Base-by-base conservation (phyloP, 2,329 filamentous ascomycete genomes). In the Aspergillus piperis region DNA sequence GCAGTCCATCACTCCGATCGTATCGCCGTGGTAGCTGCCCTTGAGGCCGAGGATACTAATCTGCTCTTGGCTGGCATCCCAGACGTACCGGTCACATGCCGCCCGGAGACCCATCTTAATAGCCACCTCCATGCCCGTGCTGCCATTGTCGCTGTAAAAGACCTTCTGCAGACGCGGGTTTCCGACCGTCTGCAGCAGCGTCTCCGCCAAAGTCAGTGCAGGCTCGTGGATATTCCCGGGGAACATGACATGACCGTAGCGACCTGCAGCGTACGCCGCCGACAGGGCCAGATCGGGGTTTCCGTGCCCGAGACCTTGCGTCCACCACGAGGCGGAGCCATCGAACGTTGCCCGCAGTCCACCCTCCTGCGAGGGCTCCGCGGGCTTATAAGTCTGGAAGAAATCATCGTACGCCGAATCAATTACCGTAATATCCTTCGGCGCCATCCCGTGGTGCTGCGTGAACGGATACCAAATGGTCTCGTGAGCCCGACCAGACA, bases 181-280 rank as follows among this genome's bases (percentile, higher is more conserved):
- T 0, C 79, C 73, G 5, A 90, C 75, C 0, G 81, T 81, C 1
- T 79, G 58, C 3, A 95, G 77, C 1, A 96, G 79, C 0, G 78
- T 80, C 70, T 90, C 84, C 0, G 90, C 88, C 0, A 96, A 81
- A 6, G 81, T 79, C 0, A 95, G 76, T 0, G 90, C 91, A 0
- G 92, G 91, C 67, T 91, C 84, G 66, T 96, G 90, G n/a, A 93
- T 83, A 0, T 89, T 86, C 8, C 87, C 87, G 0, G 90, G 90
- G 69, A 96, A 95, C 89, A 96, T 95, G 66, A 95, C 90, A 74
- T 96, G 91, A 0, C 91, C 91, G 69, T 95, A 96, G 27, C 91
- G 84, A 7, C 91, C 91, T 1, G 91, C 90, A 0, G 92, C 91
- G 70, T 95, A 88, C 0, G 91, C 90, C 2, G 91, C 90, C 0